These are phyloP conservation scores for Closterium sp. DNA, from an alignment of 139 green algal genomes.

Conservation along the genomic window DNA sequence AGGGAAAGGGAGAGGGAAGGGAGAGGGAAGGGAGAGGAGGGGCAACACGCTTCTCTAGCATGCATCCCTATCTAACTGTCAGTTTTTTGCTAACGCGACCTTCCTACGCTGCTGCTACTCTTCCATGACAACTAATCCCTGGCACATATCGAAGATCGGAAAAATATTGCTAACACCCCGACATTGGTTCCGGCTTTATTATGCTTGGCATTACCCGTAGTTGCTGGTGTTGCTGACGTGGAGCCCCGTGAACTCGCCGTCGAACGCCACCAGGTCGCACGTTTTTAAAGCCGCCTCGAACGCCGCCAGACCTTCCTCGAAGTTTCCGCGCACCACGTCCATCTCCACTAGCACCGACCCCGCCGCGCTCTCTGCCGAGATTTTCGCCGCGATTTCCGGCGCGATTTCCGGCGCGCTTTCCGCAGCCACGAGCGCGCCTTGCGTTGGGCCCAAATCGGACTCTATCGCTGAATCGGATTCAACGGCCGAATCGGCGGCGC, in stretches of 20 bases:
- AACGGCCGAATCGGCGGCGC: neutral
- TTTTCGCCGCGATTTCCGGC: neutral
- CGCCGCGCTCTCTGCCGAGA: neutral
- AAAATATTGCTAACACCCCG: too few relatives aligned
- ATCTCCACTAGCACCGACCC: conserved; percentile 11
- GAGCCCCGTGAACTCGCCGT: conserved; percentile 43
- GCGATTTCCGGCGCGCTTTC: neutral
- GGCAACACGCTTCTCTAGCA: too few relatives aligned
- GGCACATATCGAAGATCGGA: too few relatives aligned
- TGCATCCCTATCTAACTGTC: too few relatives aligned
- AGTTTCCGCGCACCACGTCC: conserved; percentile 36
- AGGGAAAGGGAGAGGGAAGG: too few relatives aligned
- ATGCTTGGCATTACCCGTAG: neutral
- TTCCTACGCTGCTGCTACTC: too few relatives aligned
- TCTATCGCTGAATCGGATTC: neutral
- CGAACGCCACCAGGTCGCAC: conserved; percentile 37
- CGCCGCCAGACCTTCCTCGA: conserved; percentile 40
- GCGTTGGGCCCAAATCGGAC: neutral
- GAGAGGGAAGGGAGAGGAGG: too few relatives aligned
- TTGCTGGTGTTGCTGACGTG: conserved; percentile 10
- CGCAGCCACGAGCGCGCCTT: neutral
- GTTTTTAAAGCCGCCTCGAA: conserved; percentile 18
- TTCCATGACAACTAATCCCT: too few relatives aligned
- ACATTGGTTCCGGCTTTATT: too few relatives aligned
- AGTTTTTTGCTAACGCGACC: too few relatives aligned